Evolutionary conservation across 2,329 filamentous ascomycete species (phyloP), one percentile per base, ranked within the genome.

Genomic region (Talaromyces albobiverticillius): DNA sequence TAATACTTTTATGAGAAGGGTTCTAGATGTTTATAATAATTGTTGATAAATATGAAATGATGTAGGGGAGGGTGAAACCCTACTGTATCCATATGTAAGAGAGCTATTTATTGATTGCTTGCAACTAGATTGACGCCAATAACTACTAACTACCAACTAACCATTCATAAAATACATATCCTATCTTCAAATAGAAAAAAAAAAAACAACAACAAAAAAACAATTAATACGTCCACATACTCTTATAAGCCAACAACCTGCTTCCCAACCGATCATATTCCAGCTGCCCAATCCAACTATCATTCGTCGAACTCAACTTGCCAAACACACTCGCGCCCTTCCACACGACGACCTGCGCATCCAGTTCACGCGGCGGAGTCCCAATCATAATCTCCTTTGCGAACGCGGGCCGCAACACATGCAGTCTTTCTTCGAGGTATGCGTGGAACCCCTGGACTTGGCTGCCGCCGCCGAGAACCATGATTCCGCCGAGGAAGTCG

Each of bases 261-360:
- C 85, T 82, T 3, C 92, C 93, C 51, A 96, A 70, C 56, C 90
- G 83, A 75, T 96, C 91, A 72, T 93, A 96, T 78, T 97, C 93
- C 64, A 87, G 79, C 45, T 84, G 83, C 13, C 87, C 88, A 66
- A 97, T 90, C 94, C 94, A 99, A 64, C 88, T 94, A 71, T 99
- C 94, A 73, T 97, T 97, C 14, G 90, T 92, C 43, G 77, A 78
- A 57, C 86, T 83, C 62, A 97, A 76, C 75, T 95, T 91, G 2
- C 90, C 92, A 77, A 96, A 99, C 14, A 99, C 92, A 68, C 91
- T 96, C 0, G 90, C 94, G 3, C 94, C 94, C 80, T 99, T 99
- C 94, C 94, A 99, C 8, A 87, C 86, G 51, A 97, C 88, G n/a
- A 97, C 92, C 73, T 96, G 91, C 57, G 94, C 90, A 72, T 99